These are phyloP conservation scores for Kitagawia praeruptora DNA, from an alignment of 129 eudicot species.

Conservation along the genomic window DNA sequence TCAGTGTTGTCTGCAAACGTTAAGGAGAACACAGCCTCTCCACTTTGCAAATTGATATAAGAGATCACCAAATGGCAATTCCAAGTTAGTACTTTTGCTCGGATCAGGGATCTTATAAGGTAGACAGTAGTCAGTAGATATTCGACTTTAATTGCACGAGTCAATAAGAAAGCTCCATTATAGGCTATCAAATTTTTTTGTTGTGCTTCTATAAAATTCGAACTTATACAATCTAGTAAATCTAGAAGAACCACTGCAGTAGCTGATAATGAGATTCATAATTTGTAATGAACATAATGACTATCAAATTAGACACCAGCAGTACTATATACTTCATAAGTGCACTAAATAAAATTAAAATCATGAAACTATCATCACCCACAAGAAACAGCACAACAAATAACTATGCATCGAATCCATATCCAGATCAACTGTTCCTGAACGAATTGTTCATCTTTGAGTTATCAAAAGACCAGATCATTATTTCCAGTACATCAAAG, in stretches of 20 bases:
- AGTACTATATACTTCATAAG: not conserved
- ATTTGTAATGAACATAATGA: not conserved
- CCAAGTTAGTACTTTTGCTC: not conserved
- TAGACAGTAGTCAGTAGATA: not conserved
- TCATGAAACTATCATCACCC: not conserved
- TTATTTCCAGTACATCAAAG: not conserved
- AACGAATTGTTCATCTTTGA: not conserved
- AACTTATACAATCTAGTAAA: not conserved
- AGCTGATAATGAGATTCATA: not conserved
- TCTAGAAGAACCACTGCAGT: not conserved
- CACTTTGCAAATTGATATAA: not conserved
- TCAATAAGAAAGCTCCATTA: not conserved
- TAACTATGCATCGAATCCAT: not conserved
- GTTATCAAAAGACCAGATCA: not conserved
- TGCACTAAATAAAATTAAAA: not conserved
- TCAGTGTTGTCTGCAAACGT: not conserved
- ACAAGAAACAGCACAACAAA: not conserved
- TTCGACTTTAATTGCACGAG: not conserved
- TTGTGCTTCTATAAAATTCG: not conserved
- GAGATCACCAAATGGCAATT: not conserved
- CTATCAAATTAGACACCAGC: not conserved
- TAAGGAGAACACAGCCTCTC: not conserved
- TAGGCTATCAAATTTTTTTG: not conserved
- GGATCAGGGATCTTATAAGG: not conserved
- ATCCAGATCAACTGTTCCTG: not conserved